Percentiles rank a stretch among this genome's conserved stretches.
These are phyloP conservation scores for Phytophthora crassamura DNA, from an alignment of 352 stramenopile species.

Conservation along the genomic window DNA sequence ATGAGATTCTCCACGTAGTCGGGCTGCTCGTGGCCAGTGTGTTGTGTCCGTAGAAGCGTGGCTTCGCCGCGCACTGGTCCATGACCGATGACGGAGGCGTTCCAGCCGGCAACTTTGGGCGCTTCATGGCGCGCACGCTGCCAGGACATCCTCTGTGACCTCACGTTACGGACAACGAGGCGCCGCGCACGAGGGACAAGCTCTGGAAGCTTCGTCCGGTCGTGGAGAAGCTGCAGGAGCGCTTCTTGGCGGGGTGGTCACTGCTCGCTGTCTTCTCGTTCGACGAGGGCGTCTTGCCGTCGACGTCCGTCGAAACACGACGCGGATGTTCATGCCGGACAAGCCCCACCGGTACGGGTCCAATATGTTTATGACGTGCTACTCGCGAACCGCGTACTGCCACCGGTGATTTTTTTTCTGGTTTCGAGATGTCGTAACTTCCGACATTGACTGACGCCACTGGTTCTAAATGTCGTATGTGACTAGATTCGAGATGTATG, in stretches of 20 bases:
- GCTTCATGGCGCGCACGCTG: conserved; percentile 30
- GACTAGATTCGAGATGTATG: conserved; percentile 12
- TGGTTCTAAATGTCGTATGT: conserved; percentile 1
- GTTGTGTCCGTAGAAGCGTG: conserved; percentile 18
- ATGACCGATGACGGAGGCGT: conserved; percentile 21
- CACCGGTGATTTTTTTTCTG: conserved; percentile 9
- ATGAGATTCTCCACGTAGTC: conserved; percentile 24
- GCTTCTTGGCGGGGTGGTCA: conserved; percentile 9
- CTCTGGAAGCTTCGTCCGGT: conserved; percentile 30
- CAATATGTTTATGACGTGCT: conserved; percentile 27
- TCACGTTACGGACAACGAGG: conserved; percentile 32
- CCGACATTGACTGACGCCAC: background rate
- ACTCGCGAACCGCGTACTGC: conserved; percentile 14
- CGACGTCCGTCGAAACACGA: conserved; percentile 34
- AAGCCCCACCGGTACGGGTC: conserved; percentile 23
- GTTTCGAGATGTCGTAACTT: conserved; percentile 1
- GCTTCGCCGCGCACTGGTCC: conserved; percentile 31
- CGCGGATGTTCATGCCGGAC: conserved; percentile 38
- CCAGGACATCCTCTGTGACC: conserved; percentile 21
- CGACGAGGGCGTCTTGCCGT: conserved; percentile 34
- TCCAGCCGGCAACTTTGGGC: conserved; percentile 19
- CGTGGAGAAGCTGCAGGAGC: conserved; percentile 14
- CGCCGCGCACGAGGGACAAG: conserved; percentile 8
- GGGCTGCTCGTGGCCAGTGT: conserved; percentile 31
- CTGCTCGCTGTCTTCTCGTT: conserved; percentile 30